phyloP scores from a whole-genome alignment of 352 stramenopile genomes.

The Phytophthora syringae region DNA sequence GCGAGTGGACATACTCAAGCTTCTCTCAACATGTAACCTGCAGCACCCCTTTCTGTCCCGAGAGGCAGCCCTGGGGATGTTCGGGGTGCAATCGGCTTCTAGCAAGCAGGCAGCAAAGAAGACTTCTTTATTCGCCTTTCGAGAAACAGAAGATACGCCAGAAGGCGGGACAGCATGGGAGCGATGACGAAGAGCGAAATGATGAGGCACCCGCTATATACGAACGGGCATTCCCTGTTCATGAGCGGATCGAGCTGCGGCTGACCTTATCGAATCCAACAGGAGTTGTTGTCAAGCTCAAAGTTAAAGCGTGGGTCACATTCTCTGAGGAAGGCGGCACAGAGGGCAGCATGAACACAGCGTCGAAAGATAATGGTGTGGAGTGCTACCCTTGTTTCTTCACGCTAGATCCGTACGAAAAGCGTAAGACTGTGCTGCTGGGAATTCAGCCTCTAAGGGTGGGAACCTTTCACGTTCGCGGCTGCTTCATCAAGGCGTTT shows the following conservation, averaged over 20 bases:
- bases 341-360: not conserved
- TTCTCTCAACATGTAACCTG: slow-evolving; percentile 42
- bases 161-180: slow-evolving; percentile 10
- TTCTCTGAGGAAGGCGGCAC: slow-evolving; percentile 15
- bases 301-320: slow-evolving; percentile 62
- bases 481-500: slow-evolving; percentile 68
- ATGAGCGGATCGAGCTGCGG: slow-evolving; percentile 66
- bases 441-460: slow-evolving; percentile 49
- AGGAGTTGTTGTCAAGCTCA: slow-evolving; percentile 64
- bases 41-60: slow-evolving; percentile 51
- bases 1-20: slow-evolving; percentile 54
- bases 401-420: slow-evolving; percentile 60
- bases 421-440: slow-evolving; percentile 52
- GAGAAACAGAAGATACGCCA: slow-evolving; percentile 50
- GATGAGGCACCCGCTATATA: slow-evolving; percentile 34
- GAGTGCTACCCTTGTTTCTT: slow-evolving; percentile 70
- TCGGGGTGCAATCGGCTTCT: slow-evolving; percentile 27
- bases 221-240: slow-evolving; percentile 53
- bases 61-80: slow-evolving; percentile 42
- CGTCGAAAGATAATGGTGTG: slow-evolving; percentile 24
- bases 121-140: slow-evolving; percentile 74
- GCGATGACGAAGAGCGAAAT: slow-evolving; percentile 16
- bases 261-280: slow-evolving; percentile 73
- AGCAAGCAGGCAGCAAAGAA: slow-evolving; percentile 27
- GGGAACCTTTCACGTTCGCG: slow-evolving; percentile 52